phyloP scores from a whole-genome alignment of 768 basidiomycete species.

The Gloeopeniophorella convolvens region DNA sequence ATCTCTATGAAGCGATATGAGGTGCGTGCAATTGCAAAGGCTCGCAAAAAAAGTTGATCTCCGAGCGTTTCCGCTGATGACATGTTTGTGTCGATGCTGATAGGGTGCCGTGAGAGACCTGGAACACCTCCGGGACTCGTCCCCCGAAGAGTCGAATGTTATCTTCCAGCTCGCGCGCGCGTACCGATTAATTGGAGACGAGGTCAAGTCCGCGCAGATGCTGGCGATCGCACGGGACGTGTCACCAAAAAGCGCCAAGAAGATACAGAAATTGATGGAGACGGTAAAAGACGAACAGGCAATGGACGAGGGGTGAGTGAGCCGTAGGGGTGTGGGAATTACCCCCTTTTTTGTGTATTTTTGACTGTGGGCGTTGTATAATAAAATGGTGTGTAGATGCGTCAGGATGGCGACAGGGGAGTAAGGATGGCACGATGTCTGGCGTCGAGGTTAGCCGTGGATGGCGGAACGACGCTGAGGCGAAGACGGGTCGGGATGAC shows the following conservation, averaged over 20 bases:
- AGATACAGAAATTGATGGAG: constrained; percentile 74
- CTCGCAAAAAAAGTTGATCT: constrained; percentile 14
- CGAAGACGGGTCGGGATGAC: constrained; percentile 9
- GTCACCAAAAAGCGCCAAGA: constrained; percentile 82
- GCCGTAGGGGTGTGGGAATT: too few species aligned
- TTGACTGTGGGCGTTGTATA: too few species aligned
- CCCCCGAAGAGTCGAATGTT: constrained; percentile 95
- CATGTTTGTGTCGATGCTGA: constrained; percentile 11
- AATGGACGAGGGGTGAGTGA: constrained; percentile 71
- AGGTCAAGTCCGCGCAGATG: constrained; percentile 71
- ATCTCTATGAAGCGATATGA: constrained; percentile 78
- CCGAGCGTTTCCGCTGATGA: constrained; percentile 21
- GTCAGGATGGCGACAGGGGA: too few species aligned
- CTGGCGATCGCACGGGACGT: constrained; percentile 91
- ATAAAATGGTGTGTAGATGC: too few species aligned
- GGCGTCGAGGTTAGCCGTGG: not conserved
- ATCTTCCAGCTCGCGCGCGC: constrained; percentile 93
- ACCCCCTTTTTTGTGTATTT: too few species aligned
- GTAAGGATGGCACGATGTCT: not conserved
- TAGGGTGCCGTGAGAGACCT: constrained; percentile 81
- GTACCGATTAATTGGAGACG: constrained; percentile 76
- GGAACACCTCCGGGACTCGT: constrained; percentile 68
- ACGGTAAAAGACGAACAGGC: constrained; percentile 55
- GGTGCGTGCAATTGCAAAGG: constrained; percentile 47
- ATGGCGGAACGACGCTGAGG: too few species aligned